Evolutionary conservation across 1,284 basidiomycete genomes (phyloP), one percentile per base, ranked within the genome.

Genomic region (Pseudozyma hubeiensis): DNA sequence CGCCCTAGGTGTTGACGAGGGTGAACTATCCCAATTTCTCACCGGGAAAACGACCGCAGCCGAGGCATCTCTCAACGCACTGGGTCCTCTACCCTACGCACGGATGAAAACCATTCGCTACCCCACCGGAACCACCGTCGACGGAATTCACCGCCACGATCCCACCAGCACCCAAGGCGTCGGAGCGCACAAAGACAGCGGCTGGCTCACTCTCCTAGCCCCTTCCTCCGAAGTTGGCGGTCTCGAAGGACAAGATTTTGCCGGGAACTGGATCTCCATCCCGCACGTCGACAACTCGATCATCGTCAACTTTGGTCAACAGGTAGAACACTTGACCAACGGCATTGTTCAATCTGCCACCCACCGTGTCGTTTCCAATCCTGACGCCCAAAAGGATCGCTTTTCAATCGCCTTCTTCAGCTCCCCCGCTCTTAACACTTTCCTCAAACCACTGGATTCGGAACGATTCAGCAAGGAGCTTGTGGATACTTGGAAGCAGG

Each of bases 291-390:
- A 61, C 14, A 45, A 55, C 31, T 44, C 51, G 19, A 70, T 77
- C 34, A 65, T 81, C 41, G 77, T 81, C 68, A 81, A 81, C 46
- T 77, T 79, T 44, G 80, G 80, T n/a, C 80, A 81, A 50, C 80
- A 81, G 41, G 62, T 81, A 19, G 80, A 81, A 44, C 56, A 60
- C 24, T 53, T 81, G 4, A 72, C 70, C 33, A 59, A 62, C 35
- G 75, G 79, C 30, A 67, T 75, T 41, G 64, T 81, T 11, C 71
- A 73, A 34, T 73, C 79, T 16, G 80, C 80, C 7, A 77, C 79
- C 3, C 80, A 81, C 30, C 68, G 80, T 5, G 80, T 81, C 8
- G 43, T 72, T 5, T 65, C 65, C 7, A 50, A 69, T 10, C 65
- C 68, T 0, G 16, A 14, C 3, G 60, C 53, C 4, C 19, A 30